phyloP scores from a whole-genome alignment of 2,329 filamentous ascomycete species.

The Nemania sp. region DNA sequence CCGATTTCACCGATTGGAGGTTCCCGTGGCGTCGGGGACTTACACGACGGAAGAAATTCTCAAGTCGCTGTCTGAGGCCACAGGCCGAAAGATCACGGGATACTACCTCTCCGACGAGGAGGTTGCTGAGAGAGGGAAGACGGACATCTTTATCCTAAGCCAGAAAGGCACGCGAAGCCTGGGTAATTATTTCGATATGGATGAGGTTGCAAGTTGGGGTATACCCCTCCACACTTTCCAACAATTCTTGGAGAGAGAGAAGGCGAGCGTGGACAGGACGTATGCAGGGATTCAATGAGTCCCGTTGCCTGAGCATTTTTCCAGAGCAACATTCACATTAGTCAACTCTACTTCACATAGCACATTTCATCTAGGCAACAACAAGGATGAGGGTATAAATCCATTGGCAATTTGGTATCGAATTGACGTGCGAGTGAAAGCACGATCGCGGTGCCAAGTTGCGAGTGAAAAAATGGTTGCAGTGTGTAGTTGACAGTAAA shows the following conservation, averaged over 20 bases:
- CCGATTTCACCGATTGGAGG: constrained; percentile 46
- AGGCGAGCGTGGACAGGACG: constrained; percentile 32
- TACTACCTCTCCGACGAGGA: constrained; percentile 49
- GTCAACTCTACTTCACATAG: background rate
- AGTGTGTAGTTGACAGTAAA: too few species aligned
- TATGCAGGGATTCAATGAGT: background rate
- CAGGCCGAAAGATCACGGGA: constrained; percentile 44
- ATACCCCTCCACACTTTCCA: constrained; percentile 49
- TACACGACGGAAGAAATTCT: constrained; percentile 43
- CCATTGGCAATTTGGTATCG: too few species aligned
- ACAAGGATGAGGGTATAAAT: background rate
- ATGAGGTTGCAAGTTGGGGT: constrained; percentile 42
- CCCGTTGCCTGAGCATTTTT: background rate
- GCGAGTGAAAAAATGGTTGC: too few species aligned
- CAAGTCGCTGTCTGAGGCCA: constrained; percentile 41
- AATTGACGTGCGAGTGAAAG: background rate
- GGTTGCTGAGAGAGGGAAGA: constrained; percentile 40
- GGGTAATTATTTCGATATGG: constrained; percentile 44
- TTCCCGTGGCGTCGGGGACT: constrained; percentile 48
- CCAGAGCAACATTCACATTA: too few species aligned
- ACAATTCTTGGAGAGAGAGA: constrained; percentile 49
- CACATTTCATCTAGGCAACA: background rate
- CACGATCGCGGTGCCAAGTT: background rate
- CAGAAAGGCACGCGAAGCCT: constrained; percentile 46
- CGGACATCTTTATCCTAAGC: constrained; percentile 46